Base-by-base conservation (phyloP, 75 land plant genomes). In the Azolla pinnata region DNA sequence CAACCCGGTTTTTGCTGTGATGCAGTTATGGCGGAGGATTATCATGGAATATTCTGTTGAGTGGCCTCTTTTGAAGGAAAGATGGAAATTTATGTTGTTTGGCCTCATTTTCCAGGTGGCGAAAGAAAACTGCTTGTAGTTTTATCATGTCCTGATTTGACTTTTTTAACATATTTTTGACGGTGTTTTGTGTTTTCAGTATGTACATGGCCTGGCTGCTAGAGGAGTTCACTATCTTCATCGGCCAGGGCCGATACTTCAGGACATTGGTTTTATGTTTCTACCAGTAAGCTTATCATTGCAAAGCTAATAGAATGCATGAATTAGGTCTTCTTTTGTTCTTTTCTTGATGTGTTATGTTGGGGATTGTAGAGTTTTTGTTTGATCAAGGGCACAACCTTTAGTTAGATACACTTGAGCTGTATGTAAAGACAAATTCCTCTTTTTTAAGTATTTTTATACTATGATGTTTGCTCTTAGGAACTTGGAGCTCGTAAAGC, bases 131-230 rank as follows among this genome's bases (percentile, higher is more conserved):
- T 7, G 14, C 14, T 38, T 38, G 14, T 38, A 7, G 7, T 38
- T 38, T 38, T 14, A 8, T 38, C 14, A 8, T 38, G 42, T 38
- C 42, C 42, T 38, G 42, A 38, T 8, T 38, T 7, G 12, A 38
- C 42, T 8, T 38, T 38, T n/a, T n/a, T n/a, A n/a, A n/a, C n/a
- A n/a, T n/a, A n/a, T n/a, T n/a, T n/a, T n/a, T n/a, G n/a, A n/a
- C n/a, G n/a, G 40, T 35, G 40, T 5, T 35, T 35, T 35, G 40
- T 14, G 33, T 56, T 25, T 60, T 7, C 78, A 90, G 96, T 93
- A 93, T 63, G 52, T 93, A 20, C 98, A 93, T 73, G 98, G 98
- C 33, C 50, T 93, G 59, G 96, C 96, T 38, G 98, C 98, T 57
- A 79, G 83, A 72, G 75, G 82, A 35, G 84, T 93, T 49, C 96